Evolutionary conservation across 805 yeast genomes (phyloP), one percentile per base, ranked within the genome.

Genomic region (Zygosaccharomyces rouxii): DNA sequence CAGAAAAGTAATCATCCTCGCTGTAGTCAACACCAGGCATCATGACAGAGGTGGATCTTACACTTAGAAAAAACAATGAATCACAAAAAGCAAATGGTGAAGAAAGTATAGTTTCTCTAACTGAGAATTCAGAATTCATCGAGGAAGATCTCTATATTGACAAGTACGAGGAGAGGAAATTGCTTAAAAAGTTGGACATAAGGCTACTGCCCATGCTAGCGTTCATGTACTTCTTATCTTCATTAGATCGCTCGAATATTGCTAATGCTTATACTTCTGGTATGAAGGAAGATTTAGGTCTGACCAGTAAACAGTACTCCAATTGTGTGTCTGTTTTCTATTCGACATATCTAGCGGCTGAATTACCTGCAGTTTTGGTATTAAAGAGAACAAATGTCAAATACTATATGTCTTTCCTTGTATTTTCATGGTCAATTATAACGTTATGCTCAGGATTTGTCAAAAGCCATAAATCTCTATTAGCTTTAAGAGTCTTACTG

Each of bases 251-350:
- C 50, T 65, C 80, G 29, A 82, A 82, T 61, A 63, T 81, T 44
- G 72, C 75, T 47, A 75, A 77, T 55, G 86, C 87, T 4, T 82
- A 81, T 58, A 83, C 80, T n/a, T 72, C 80, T 7, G 87, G 87
- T 13, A 78, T 83, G 84, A 73, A 78, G 53, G 79, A 79, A 49
- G 85, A 76, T 48, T 56, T 79, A 43, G 54, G 64, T 2, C 67
- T 79, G 71, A 52, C 59, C 28, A 81, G 81, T 14, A 66, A 74
- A 46, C 73, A 80, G 48, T 75, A 71, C 52, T 79, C 80, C 55
- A 53, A 75, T 40, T 69, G 79, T 46, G 77, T 75, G 50, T 78
- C 84, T 0, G 72, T 77, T 40, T 81, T 79, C 63, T 78, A 76
- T 23, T 72, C 78, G 4, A 89, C 87, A 2, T 80, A 80, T 58